Evolutionary conservation across 805 yeast species (phyloP).

Genomic region (Saturnispora gosingensis): DNA sequence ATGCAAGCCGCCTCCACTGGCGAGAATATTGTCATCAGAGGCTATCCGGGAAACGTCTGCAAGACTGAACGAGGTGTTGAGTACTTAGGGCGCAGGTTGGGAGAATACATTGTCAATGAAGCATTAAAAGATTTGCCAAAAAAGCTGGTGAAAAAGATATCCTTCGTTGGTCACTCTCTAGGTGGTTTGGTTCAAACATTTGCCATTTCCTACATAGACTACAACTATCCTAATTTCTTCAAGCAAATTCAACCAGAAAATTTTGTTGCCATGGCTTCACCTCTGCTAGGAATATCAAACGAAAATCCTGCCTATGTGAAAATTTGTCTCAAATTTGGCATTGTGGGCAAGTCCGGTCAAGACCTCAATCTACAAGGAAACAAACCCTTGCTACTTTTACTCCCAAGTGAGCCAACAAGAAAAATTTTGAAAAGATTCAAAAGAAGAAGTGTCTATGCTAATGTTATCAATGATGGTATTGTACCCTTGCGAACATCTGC

Average conservation of each 20-base stretch:
- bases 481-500: constrained; percentile 92
- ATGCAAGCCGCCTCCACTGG: constrained; percentile 31
- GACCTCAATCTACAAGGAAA: constrained; percentile 60
- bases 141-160: constrained; percentile 37
- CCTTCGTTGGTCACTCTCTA: constrained; percentile 87
- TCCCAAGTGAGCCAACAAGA: constrained; percentile 72
- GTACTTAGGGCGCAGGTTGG: constrained; percentile 74
- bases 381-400: constrained; percentile 61
- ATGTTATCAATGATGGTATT: constrained; percentile 86
- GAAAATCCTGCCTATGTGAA: constrained; percentile 86
- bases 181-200: constrained; percentile 91
- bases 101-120: constrained; percentile 55
- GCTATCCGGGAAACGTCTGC: constrained; percentile 75
- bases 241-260: constrained; percentile 58
- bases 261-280: constrained; percentile 79
- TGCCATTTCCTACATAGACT: constrained; percentile 73
- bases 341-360: constrained; percentile 88
- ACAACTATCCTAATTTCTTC: constrained; percentile 65
- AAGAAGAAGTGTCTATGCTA: constrained; percentile 79
- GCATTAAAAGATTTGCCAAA: constrained; percentile 20
- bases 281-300: constrained; percentile 76
- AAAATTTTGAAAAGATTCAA: constrained; percentile 51
- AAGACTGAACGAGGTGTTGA: constrained; percentile 85
- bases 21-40: constrained; percentile 71
- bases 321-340: constrained; percentile 74